phyloP scores from a whole-genome alignment of 1,284 basidiomycete genomes.

The Irpex sp. region DNA sequence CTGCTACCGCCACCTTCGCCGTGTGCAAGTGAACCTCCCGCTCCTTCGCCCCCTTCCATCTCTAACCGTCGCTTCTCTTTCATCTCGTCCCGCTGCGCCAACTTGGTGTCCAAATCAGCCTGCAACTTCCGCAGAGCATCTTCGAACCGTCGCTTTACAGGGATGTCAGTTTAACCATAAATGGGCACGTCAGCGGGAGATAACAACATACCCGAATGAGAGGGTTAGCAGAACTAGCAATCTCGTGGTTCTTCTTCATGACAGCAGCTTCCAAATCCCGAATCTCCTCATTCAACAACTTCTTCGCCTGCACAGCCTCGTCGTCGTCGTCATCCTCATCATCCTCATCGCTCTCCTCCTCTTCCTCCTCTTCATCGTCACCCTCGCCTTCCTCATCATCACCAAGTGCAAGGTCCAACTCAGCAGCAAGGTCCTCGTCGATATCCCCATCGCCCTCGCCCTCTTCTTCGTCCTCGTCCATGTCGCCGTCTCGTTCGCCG shows the following conservation, averaged over 20 bases:
- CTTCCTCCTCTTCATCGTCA: conserved; percentile 65
- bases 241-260: conserved; percentile 81
- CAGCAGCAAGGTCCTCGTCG: conserved; percentile 75
- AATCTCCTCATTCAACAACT: conserved; percentile 86
- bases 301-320: conserved; percentile 63
- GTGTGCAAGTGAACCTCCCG: conserved; percentile 39
- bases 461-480: conserved; percentile 55
- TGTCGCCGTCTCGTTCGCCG: conserved; percentile 56
- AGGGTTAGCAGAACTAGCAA: conserved; percentile 84
- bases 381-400: conserved; percentile 70
- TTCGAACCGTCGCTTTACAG: conserved; percentile 82
- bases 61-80: conserved; percentile 65
- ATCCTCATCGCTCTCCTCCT: conserved; percentile 65
- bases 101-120: conserved; percentile 83
- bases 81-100: conserved; percentile 75
- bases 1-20: conserved; percentile 34
- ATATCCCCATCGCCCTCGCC: conserved; percentile 73
- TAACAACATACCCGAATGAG: conserved; percentile 69
- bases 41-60: conserved; percentile 59
- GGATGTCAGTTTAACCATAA: conserved; percentile 1
- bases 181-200: not conserved
- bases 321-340: conserved; percentile 70
- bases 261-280: conserved; percentile 86
- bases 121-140: conserved; percentile 87
- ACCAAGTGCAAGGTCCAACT: conserved; percentile 67